These are phyloP conservation scores for Penicillium sclerotiorum DNA, from an alignment of 2,329 filamentous ascomycete species.

Conservation along the genomic window DNA sequence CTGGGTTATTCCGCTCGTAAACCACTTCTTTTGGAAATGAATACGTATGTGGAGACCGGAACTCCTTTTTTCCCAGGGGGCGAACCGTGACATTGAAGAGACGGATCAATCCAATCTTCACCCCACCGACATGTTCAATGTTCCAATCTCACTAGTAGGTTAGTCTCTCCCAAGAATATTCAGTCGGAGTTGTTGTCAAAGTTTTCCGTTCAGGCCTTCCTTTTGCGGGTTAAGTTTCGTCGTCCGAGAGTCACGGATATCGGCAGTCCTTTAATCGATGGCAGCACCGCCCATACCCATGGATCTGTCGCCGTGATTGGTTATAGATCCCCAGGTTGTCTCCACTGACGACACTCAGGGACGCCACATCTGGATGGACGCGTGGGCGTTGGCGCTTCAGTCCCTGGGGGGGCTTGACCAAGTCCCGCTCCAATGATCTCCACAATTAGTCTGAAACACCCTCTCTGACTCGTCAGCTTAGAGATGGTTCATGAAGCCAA, in stretches of 20 bases:
- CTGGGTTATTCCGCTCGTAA: too few species aligned
- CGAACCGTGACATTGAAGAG: too few species aligned
- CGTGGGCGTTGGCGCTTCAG: constrained; percentile 11
- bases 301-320: background rate
- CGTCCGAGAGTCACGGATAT: background rate
- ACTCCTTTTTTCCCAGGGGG: too few species aligned
- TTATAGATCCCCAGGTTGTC: background rate
- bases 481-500: background rate
- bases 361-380: constrained; percentile 4
- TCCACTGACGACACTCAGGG: background rate
- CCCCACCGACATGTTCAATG: too few species aligned
- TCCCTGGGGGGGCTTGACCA: background rate
- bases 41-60: too few species aligned
- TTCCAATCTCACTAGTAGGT: too few species aligned
- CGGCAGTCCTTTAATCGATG: background rate
- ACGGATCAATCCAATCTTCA: too few species aligned
- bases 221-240: too few species aligned
- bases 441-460: background rate
- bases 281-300: background rate
- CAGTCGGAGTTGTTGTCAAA: too few species aligned
- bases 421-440: background rate
- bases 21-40: too few species aligned
- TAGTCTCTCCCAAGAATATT: too few species aligned
- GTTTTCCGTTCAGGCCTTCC: too few species aligned
- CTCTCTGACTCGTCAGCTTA: constrained; percentile 2